A percentile compares a stretch with the other conserved stretches of the same genome.
Conservation (phyloP, 2,329 filamentous ascomycete species). For the Ilyonectria robusta region DNA sequence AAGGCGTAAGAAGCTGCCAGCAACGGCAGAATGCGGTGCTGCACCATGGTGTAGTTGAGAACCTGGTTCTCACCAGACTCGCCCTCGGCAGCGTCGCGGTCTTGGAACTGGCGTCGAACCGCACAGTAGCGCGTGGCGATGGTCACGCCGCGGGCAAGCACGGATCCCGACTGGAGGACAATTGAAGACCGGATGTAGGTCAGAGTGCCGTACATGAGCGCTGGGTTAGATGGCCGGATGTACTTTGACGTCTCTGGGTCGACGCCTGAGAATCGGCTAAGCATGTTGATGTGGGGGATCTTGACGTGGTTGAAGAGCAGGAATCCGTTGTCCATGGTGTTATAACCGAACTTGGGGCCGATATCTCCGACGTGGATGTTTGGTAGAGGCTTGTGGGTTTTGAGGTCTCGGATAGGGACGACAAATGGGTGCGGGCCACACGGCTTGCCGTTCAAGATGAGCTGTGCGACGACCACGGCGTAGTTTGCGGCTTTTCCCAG, state of each 20-base stretch:
- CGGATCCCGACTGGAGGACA: constrained; percentile 79
- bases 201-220: constrained; percentile 81
- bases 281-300: constrained; percentile 81
- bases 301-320: constrained; percentile 81
- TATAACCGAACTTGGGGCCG: constrained; percentile 84
- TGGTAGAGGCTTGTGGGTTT: constrained; percentile 78
- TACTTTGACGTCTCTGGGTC: constrained; percentile 79
- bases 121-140: constrained; percentile 83
- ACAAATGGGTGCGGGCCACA: constrained; percentile 85
- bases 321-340: constrained; percentile 88
- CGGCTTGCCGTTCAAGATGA: constrained; percentile 76
- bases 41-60: constrained; percentile 86
- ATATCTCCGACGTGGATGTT: constrained; percentile 84
- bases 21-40: constrained; percentile 79
- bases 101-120: constrained; percentile 83
- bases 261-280: constrained; percentile 78
- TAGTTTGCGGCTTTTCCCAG: constrained; percentile 83
- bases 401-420: constrained; percentile 79
- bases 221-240: constrained; percentile 74
- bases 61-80: constrained; percentile 79
- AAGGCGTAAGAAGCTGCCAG: constrained; percentile 83
- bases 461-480: constrained; percentile 84
- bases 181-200: constrained; percentile 83
- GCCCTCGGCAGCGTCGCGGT: constrained; percentile 74
- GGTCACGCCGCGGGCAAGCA: constrained; percentile 81